Evolutionary conservation across 2,329 filamentous ascomycete species (phyloP).

Genomic region (Diaporthe capsici): DNA sequence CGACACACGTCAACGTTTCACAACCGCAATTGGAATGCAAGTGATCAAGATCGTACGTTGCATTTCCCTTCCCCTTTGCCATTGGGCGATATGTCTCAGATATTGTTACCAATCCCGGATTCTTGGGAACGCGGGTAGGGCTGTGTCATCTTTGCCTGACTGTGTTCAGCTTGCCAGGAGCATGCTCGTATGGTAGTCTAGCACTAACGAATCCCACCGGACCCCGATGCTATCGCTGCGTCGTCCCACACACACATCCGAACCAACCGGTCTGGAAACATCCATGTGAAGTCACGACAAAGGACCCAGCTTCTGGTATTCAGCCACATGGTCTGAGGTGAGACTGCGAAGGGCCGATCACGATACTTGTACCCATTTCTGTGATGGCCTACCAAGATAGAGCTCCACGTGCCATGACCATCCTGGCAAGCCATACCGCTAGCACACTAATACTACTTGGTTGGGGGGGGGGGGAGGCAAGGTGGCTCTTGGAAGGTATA

Average conservation of each 20-base stretch:
- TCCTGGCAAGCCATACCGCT: background rate
- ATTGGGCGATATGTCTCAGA: background rate
- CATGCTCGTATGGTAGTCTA: background rate
- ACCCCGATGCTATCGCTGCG: background rate
- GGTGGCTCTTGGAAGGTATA: background rate
- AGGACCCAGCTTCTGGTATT: background rate
- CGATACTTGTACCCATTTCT: background rate
- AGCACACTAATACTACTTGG: background rate
- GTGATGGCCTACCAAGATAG: background rate
- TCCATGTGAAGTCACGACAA: background rate
- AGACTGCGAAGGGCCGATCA: background rate
- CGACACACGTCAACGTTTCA: background rate
- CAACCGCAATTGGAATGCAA: background rate
- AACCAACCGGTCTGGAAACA: background rate
- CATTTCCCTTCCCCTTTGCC: no score
- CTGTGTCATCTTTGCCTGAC: background rate
- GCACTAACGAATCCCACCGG: background rate
- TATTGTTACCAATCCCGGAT: background rate
- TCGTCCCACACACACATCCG: background rate
- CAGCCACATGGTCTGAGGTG: conserved; percentile 28
- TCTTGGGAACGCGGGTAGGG: conserved; percentile 8
- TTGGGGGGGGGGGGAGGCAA: background rate
- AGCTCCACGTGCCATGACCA: background rate
- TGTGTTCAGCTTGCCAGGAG: background rate
- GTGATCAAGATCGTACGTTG: background rate